These are phyloP conservation scores for Uncinocarpus reesii DNA, from an alignment of 2,329 filamentous ascomycete genomes.

Conservation along the genomic window DNA sequence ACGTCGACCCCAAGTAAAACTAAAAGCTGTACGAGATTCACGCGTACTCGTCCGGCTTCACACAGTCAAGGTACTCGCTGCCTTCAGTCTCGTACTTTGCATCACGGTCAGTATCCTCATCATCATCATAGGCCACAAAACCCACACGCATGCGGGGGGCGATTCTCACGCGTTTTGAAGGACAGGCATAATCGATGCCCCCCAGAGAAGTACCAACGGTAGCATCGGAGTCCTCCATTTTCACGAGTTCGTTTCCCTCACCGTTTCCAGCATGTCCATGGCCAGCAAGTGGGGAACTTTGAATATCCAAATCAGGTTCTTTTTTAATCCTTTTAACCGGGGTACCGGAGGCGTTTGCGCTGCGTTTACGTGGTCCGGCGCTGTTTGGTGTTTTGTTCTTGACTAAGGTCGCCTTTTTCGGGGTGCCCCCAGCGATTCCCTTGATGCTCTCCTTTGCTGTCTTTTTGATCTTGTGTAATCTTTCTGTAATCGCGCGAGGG, in stretches of 20 bases:
- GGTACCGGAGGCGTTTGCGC: neutral
- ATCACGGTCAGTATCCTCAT: conserved; percentile 13
- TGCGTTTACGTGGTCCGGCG: conserved; percentile 13
- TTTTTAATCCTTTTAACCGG: conserved; percentile 10
- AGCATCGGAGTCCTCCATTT: conserved; percentile 3
- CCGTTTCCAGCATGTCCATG: neutral
- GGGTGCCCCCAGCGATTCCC: conserved; percentile 7
- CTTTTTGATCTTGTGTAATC: conserved; percentile 28
- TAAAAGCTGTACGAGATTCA: neutral
- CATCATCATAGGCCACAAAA: conserved; percentile 18
- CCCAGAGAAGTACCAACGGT: conserved; percentile 3
- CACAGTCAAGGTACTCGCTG: conserved; percentile 13
- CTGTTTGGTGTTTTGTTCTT: neutral
- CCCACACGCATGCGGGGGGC: conserved; percentile 16
- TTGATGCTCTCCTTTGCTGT: conserved; percentile 13
- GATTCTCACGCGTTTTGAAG: conserved; percentile 19
- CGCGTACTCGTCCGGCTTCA: conserved; percentile 1
- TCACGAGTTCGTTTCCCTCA: too few species aligned
- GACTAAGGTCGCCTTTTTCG: conserved; percentile 15
- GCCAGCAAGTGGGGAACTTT: neutral
- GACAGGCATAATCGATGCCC: neutral
- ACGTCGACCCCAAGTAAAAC: too few species aligned
- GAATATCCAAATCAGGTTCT: neutral
- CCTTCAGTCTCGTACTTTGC: conserved; percentile 13
- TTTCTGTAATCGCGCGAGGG: conserved; percentile 33